Conservation (phyloP, 73 alveolate genomes). For the Tetrahymena thermophila region DNA sequence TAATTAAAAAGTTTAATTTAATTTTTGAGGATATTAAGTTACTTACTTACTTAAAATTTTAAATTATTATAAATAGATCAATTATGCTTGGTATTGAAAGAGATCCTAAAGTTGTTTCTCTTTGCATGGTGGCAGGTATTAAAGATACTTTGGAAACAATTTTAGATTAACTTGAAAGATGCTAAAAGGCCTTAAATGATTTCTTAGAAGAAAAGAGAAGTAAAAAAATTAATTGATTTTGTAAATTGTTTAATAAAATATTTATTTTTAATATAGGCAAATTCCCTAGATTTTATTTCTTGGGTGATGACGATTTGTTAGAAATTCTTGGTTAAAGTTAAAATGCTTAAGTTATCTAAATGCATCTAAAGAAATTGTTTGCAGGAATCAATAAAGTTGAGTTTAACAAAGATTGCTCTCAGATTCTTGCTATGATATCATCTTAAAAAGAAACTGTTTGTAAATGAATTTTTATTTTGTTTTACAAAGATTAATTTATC, state of each 20-base stretch:
- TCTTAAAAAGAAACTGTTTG: constrained; percentile 92
- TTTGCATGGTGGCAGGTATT: constrained; percentile 88
- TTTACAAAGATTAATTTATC: neutral
- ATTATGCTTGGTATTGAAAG: constrained; percentile 88
- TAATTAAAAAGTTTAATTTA: neutral
- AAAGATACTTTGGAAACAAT: constrained; percentile 94
- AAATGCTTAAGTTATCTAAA: constrained; percentile 96
- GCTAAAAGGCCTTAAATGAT: constrained; percentile 99
- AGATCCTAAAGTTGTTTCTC: constrained; percentile 83
- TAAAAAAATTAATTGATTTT: neutral
- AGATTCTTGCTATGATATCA: constrained; percentile 92
- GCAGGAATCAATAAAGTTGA: constrained; percentile 96
- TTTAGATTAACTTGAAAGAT: constrained; percentile 95
- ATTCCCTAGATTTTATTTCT: constrained; percentile 98
- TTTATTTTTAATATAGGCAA: constrained; percentile 25
- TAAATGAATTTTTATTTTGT: constrained; percentile 1
- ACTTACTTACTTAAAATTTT: too few species aligned
- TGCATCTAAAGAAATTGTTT: constrained; percentile 97
- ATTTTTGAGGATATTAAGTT: too few species aligned
- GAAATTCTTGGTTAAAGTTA: constrained; percentile 98
- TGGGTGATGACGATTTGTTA: constrained; percentile 99
- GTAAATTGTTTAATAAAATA: neutral
- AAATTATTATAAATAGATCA: constrained; percentile 28
- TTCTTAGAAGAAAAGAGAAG: constrained; percentile 96
- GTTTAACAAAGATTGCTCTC: constrained; percentile 79